Evolutionary conservation across 2,329 filamentous ascomycete species (phyloP).

Genomic region (Aspergillus brasiliensis): DNA sequence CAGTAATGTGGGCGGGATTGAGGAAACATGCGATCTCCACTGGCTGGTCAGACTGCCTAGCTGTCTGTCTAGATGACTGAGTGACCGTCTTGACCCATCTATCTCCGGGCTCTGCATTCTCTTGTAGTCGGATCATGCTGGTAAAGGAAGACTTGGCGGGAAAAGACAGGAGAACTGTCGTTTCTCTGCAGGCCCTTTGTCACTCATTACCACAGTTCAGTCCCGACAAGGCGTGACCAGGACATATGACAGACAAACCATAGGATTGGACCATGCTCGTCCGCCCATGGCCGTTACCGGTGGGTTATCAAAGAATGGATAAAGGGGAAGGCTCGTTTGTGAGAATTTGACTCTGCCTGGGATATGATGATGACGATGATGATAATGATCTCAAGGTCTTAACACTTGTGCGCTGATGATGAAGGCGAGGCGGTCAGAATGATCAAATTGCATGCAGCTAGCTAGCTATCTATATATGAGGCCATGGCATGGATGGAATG

Average conservation of each 20-base stretch:
- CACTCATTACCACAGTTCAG: not conserved
- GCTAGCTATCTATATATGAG: not conserved
- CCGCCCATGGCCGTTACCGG: not conserved
- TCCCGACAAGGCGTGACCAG: not conserved
- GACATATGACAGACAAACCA: not conserved
- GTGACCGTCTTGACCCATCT: not conserved
- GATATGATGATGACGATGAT: not conserved
- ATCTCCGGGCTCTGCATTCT: not conserved
- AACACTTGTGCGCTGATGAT: not conserved
- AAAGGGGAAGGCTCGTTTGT: not conserved
- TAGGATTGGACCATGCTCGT: not conserved
- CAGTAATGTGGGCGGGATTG: not conserved
- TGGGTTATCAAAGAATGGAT: not conserved
- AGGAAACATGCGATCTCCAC: not conserved
- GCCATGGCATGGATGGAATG: not conserved
- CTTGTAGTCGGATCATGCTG: not conserved
- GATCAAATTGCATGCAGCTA: not conserved
- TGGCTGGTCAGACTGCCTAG: not conserved
- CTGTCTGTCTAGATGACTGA: not conserved
- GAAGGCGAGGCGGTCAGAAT: too few species aligned
- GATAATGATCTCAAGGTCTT: not conserved
- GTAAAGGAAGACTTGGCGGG: not conserved
- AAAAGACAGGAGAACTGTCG: not conserved
- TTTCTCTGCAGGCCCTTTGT: not conserved
- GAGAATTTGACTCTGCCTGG: not conserved